Evolutionary conservation across 2,329 filamentous ascomycete species (phyloP).

Genomic region (Talaromyces marneffei): DNA sequence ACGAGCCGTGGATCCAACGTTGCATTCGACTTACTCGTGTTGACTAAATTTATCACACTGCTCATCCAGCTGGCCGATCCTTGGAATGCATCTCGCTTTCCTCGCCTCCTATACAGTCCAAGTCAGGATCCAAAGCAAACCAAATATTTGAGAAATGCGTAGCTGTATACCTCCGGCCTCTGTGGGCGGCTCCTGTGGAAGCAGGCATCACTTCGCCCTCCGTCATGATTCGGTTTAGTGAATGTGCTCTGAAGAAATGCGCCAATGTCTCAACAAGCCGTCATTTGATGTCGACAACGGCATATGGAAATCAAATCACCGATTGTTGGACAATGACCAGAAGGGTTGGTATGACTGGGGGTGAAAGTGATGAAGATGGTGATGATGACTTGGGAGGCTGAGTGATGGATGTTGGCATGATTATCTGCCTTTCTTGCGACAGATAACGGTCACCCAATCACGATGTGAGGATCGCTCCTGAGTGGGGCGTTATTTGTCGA

Average conservation of each 20-base stretch:
- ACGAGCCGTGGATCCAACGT: neutral
- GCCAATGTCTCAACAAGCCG: constrained; percentile 2
- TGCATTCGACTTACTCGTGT: constrained; percentile 63
- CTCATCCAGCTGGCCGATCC: constrained; percentile 84
- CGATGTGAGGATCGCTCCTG: neutral
- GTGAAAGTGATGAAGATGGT: neutral
- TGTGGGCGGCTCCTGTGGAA: constrained; percentile 18
- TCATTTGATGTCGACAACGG: neutral
- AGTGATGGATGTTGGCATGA: constrained; percentile 9
- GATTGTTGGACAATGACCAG: neutral
- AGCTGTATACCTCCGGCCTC: constrained; percentile 33
- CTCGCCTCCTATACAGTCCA: constrained; percentile 36
- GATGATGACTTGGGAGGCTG: neutral
- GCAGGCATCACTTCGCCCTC: constrained; percentile 31
- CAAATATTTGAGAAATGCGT: neutral
- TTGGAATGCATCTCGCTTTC: constrained; percentile 60
- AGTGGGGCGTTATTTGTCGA: neutral
- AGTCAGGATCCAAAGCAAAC: neutral
- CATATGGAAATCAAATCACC: neutral
- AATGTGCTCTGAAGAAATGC: neutral
- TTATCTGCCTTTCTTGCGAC: constrained; percentile 9
- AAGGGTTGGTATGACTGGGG: neutral
- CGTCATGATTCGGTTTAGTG: constrained; percentile 19
- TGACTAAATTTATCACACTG: constrained; percentile 90
- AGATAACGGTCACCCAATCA: constrained; percentile 7